Percentiles rank a stretch among this genome's conserved stretches.
phyloP scores from a whole-genome alignment of 805 yeast species.

The Dipodascopsis tothii region DNA sequence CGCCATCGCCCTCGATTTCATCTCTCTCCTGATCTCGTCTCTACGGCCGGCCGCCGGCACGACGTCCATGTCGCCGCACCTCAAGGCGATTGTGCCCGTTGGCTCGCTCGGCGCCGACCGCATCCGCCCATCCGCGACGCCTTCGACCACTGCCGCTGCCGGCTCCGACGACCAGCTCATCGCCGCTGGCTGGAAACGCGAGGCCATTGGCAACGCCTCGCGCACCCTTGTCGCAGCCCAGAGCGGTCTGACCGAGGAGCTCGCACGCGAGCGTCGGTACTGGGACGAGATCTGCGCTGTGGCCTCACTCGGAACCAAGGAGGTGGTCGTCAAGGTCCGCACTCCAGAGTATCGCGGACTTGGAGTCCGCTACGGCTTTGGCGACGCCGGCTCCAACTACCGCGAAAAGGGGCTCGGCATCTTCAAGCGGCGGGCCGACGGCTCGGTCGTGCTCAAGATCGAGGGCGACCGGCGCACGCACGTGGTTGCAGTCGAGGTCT shows the following conservation, averaged over 20 bases:
- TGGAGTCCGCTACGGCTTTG: slow-evolving; percentile 84
- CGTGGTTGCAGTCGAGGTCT: slow-evolving; percentile 51
- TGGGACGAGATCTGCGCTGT: background rate
- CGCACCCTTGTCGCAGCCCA: background rate
- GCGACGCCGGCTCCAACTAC: slow-evolving; percentile 79
- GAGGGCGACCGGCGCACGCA: slow-evolving; percentile 37
- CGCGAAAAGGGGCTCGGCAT: slow-evolving; percentile 70
- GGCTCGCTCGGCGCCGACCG: slow-evolving; percentile 52
- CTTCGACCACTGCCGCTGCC: background rate
- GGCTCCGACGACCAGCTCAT: background rate
- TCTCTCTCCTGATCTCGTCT: slow-evolving; percentile 72
- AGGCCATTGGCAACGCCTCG: background rate
- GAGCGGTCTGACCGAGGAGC: background rate
- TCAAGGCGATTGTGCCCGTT: slow-evolving; percentile 63
- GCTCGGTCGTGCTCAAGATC: slow-evolving; percentile 39
- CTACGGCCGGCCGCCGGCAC: slow-evolving; percentile 80
- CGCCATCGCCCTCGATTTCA: slow-evolving; percentile 77
- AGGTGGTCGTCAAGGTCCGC: slow-evolving; percentile 55
- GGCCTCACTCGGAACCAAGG: background rate
- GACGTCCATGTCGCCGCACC: slow-evolving; percentile 79
- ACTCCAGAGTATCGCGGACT: slow-evolving; percentile 51
- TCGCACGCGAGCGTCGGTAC: background rate
- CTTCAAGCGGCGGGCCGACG: slow-evolving; percentile 45
- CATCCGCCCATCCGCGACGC: background rate
- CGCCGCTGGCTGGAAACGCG: background rate